phyloP scores from a whole-genome alignment of 192 early-diverging fungal genomes.

The Rhizophagus clarus region DNA sequence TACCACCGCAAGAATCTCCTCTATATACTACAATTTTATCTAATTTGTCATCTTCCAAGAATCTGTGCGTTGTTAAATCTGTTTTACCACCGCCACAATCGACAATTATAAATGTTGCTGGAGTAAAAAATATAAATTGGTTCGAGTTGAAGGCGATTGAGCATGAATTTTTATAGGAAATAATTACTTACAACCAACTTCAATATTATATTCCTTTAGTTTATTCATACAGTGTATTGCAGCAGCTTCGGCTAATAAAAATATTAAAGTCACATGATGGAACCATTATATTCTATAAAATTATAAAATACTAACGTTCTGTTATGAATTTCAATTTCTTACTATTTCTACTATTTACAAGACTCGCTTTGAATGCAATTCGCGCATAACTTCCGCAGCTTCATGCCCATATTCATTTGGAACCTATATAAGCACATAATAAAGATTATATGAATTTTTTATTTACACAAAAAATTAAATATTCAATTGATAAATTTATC shows the following conservation, averaged over 20 bases:
- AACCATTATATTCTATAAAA: neutral
- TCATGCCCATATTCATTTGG: neutral
- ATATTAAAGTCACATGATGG: neutral
- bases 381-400: neutral
- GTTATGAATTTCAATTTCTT: neutral
- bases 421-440: too few species aligned
- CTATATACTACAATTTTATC: slow-evolving; percentile 47
- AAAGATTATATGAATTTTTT: too few species aligned
- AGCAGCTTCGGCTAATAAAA: slow-evolving; percentile 15
- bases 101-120: slow-evolving; percentile 37
- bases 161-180: too few species aligned
- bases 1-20: slow-evolving; percentile 47
- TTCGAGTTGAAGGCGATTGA: too few species aligned
- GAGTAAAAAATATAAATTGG: too few species aligned
- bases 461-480: too few species aligned
- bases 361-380: neutral
- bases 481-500: too few species aligned
- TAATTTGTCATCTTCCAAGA: neutral
- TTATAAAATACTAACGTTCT: neutral
- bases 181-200: neutral
- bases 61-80: slow-evolving; percentile 31
- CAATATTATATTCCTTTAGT: neutral
- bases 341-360: neutral
- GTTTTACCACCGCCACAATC: slow-evolving; percentile 47
- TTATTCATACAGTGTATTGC: neutral